Evolutionary conservation across 2,329 filamentous ascomycete genomes (phyloP).

Genomic region (Colletotrichum ledebouriae): DNA sequence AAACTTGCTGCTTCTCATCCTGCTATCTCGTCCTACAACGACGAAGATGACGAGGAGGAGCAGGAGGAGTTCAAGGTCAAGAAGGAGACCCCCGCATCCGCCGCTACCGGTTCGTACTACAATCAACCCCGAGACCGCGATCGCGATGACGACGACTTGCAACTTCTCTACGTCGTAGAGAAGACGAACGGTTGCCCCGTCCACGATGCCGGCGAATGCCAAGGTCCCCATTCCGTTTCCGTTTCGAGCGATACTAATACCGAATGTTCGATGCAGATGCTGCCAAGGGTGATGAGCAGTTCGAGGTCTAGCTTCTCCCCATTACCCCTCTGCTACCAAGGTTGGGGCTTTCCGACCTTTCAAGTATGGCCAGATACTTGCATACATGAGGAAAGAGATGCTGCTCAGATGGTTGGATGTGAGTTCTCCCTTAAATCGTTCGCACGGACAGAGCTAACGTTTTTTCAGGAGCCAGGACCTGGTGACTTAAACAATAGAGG

Average conservation of each 20-base stretch:
- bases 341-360: constrained; percentile 21
- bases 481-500: not conserved
- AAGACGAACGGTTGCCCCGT: constrained; percentile 35
- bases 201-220: constrained; percentile 32
- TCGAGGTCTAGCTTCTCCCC: constrained; percentile 16
- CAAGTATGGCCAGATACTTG: constrained; percentile 26
- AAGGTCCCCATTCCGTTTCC: constrained; percentile 17
- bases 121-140: constrained; percentile 29
- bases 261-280: constrained; percentile 35
- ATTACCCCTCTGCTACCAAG: constrained; percentile 21
- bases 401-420: constrained; percentile 29
- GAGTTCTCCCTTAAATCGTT: not conserved
- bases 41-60: constrained; percentile 33
- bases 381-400: constrained; percentile 27
- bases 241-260: constrained; percentile 40
- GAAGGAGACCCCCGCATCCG: constrained; percentile 8
- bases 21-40: constrained; percentile 28
- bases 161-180: constrained; percentile 41
- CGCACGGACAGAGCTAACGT: not conserved
- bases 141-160: constrained; percentile 39
- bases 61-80: constrained; percentile 30
- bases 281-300: constrained; percentile 15
- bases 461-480: not conserved
- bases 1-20: constrained; percentile 36
- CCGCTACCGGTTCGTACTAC: constrained; percentile 34